phyloP scores from a whole-genome alignment of 768 basidiomycete species.

The Mycena pura region DNA sequence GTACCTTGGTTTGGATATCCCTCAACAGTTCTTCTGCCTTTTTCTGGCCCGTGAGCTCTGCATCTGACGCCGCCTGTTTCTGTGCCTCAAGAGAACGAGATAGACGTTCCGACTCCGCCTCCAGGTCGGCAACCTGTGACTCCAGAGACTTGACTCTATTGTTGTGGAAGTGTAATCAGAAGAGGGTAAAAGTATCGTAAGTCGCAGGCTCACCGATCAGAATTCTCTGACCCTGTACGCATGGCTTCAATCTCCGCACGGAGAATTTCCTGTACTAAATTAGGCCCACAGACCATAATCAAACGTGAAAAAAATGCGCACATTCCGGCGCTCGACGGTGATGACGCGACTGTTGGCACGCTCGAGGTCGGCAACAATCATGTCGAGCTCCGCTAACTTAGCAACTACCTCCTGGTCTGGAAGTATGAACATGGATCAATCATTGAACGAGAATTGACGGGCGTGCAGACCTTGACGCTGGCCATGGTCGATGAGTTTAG shows the following conservation, averaged over 20 bases:
- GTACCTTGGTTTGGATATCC: conserved; percentile 67
- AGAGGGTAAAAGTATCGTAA: neutral
- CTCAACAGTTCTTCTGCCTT: conserved; percentile 65
- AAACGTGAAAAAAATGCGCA: conserved; percentile 40
- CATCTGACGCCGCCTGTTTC: conserved; percentile 53
- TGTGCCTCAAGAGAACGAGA: conserved; percentile 71
- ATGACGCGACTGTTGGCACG: conserved; percentile 94
- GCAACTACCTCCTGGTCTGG: conserved; percentile 91
- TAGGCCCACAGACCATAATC: neutral
- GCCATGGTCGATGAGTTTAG: conserved; percentile 88
- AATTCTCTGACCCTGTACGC: conserved; percentile 76
- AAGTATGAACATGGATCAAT: neutral
- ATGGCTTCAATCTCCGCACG: conserved; percentile 94
- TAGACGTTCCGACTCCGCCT: conserved; percentile 75
- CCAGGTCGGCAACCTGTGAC: conserved; percentile 74
- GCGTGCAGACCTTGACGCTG: conserved; percentile 77
- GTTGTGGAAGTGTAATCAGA: conserved; percentile 7
- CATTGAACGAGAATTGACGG: neutral
- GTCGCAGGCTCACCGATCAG: conserved; percentile 68
- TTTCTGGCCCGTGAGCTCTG: conserved; percentile 55
- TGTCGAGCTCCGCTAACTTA: conserved; percentile 91
- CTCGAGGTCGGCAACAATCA: conserved; percentile 93
- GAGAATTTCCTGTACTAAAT: conserved; percentile 75
- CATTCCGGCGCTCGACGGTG: conserved; percentile 92
- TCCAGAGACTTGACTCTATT: conserved; percentile 76